Percentiles rank a stretch among this genome's conserved stretches.
phyloP scores from a whole-genome alignment of 1,284 basidiomycete genomes.

The Fomitiporia mediterranea region DNA sequence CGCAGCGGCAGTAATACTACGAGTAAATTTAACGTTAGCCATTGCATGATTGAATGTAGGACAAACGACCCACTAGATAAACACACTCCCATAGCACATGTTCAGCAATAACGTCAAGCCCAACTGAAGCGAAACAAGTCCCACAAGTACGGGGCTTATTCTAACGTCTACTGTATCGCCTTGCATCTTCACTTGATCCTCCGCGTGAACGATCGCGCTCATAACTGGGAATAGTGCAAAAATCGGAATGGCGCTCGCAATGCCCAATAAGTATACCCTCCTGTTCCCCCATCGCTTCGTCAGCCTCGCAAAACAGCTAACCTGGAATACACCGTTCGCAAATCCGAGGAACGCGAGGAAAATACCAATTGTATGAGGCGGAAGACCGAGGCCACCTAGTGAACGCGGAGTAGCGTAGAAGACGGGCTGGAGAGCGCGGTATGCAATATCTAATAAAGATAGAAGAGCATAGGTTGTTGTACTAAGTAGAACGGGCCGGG shows the following conservation, averaged over 20 bases:
- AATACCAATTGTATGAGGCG: constrained; percentile 37
- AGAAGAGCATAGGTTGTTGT: constrained; percentile 38
- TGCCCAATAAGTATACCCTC: constrained; percentile 9
- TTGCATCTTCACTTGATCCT: background rate
- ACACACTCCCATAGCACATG: constrained; percentile 25
- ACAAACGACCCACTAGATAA: constrained; percentile 25
- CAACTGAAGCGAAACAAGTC: constrained; percentile 8
- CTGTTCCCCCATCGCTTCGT: constrained; percentile 9
- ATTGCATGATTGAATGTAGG: no score
- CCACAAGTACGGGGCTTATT: background rate
- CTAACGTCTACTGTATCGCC: background rate
- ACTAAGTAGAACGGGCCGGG: constrained; percentile 36
- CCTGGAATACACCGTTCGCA: constrained; percentile 22
- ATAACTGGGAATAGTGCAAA: constrained; percentile 17
- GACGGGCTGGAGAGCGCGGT: constrained; percentile 38
- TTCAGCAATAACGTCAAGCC: constrained; percentile 15
- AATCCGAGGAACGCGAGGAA: constrained; percentile 29
- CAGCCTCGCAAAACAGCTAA: constrained; percentile 21
- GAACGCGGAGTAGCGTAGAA: constrained; percentile 41
- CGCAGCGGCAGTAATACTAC: constrained; percentile 31
- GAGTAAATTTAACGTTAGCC: background rate
- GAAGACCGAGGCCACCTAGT: constrained; percentile 39
- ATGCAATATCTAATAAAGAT: constrained; percentile 37
- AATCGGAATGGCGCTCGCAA: constrained; percentile 16
- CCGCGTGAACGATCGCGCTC: constrained; percentile 14